Evolutionary conservation across 805 yeast species (phyloP).

Genomic region (Pichia rugopelliculosa): DNA sequence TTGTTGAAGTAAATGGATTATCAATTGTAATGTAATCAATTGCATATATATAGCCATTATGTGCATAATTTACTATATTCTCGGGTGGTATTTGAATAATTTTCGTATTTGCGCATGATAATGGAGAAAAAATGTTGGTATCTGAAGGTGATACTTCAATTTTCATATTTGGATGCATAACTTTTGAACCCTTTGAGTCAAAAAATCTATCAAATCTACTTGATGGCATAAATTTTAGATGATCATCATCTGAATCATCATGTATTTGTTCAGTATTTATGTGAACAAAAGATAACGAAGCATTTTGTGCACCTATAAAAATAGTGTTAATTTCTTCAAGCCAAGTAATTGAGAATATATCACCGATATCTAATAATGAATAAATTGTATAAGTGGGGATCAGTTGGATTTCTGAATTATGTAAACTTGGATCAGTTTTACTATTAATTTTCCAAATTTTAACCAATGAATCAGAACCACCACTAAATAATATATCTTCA

Average conservation of each 20-base stretch:
- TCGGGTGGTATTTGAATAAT: slow-evolving; percentile 61
- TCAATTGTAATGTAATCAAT: slow-evolving; percentile 34
- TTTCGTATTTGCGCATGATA: slow-evolving; percentile 14
- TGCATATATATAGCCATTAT: slow-evolving; percentile 81
- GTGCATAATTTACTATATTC: slow-evolving; percentile 75
- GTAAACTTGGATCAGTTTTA: slow-evolving; percentile 38
- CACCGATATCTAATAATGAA: slow-evolving; percentile 85
- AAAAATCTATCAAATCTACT: slow-evolving; percentile 76
- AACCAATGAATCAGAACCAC: slow-evolving; percentile 84
- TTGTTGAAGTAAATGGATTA: slow-evolving; percentile 15
- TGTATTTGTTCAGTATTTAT: slow-evolving; percentile 18
- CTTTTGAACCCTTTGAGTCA: slow-evolving; percentile 62
- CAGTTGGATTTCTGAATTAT: slow-evolving; percentile 23
- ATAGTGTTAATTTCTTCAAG: slow-evolving; percentile 50
- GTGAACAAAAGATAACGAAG: slow-evolving; percentile 71
- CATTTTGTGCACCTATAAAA: slow-evolving; percentile 88
- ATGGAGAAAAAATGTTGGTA: not conserved
- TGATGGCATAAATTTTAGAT: slow-evolving; percentile 43
- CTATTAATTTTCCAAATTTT: slow-evolving; percentile 66
- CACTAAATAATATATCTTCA: slow-evolving; percentile 64
- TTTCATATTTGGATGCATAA: slow-evolving; percentile 12
- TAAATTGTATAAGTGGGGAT: slow-evolving; percentile 64
- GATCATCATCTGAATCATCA: slow-evolving; percentile 18
- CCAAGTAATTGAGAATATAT: slow-evolving; percentile 79
- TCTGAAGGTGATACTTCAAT: not conserved